phyloP scores from a whole-genome alignment of 805 yeast genomes.

The Barnettozyma sp. region DNA sequence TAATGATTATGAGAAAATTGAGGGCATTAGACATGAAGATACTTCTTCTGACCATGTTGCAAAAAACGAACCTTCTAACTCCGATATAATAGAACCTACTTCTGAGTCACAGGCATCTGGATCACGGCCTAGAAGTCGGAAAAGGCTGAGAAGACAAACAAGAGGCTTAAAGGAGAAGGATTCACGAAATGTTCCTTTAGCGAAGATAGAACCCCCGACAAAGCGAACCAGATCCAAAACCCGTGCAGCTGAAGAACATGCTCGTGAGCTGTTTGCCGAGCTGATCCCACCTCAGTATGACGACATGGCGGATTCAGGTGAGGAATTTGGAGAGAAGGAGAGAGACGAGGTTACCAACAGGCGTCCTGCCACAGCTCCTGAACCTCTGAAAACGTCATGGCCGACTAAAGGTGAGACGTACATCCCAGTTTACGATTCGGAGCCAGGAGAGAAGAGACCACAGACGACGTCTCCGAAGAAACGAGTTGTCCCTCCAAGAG shows the following conservation, averaged over 20 bases:
- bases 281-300: background rate
- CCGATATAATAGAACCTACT: too few relatives aligned
- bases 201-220: constrained; percentile 1
- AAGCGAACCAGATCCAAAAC: constrained; percentile 5
- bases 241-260: constrained; percentile 2
- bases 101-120: background rate
- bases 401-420: too few relatives aligned
- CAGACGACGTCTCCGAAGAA: too few relatives aligned
- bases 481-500: too few relatives aligned
- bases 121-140: background rate
- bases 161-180: background rate
- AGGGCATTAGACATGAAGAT: constrained; percentile 3
- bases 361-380: too few relatives aligned
- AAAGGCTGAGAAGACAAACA: background rate
- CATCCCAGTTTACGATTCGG: too few relatives aligned
- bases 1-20: constrained; percentile 12
- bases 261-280: background rate
- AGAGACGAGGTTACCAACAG: background rate
- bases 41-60: background rate
- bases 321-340: background rate
- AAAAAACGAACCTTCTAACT: too few relatives aligned
- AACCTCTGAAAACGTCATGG: too few relatives aligned
- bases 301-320: background rate
- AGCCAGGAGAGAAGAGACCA: too few relatives aligned
- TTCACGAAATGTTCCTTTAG: background rate